Evolutionary conservation across 805 yeast species (phyloP).

Genomic region (Naumovozyma castellii): DNA sequence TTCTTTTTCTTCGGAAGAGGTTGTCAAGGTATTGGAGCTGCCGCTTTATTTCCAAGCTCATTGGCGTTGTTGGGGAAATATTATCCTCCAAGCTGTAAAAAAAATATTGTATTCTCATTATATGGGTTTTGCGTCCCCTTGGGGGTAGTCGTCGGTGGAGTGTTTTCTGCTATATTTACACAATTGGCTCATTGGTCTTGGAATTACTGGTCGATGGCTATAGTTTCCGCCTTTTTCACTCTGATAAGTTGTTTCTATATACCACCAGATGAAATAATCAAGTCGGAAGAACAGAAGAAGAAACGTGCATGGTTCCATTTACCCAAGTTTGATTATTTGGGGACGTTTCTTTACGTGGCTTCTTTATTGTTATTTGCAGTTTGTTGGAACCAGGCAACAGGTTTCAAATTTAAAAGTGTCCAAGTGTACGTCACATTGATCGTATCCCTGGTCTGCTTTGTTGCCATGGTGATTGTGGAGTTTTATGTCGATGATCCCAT

Average conservation of each 20-base stretch:
- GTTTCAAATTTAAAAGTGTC: conserved; percentile 47
- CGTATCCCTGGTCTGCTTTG: conserved; percentile 34
- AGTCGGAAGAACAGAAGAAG: background rate
- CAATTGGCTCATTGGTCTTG: conserved; percentile 51
- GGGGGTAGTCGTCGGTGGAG: conserved; percentile 49
- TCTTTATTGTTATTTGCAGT: conserved; percentile 51
- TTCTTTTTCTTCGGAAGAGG: conserved; percentile 38
- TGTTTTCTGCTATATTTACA: conserved; percentile 39
- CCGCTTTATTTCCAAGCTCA: conserved; percentile 48
- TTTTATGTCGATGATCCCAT: conserved; percentile 42
- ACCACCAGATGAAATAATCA: conserved; percentile 22
- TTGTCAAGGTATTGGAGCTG: conserved; percentile 57
- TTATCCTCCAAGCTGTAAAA: conserved; percentile 28
- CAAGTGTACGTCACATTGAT: conserved; percentile 45
- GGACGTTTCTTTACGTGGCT: conserved; percentile 41
- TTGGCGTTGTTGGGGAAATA: conserved; percentile 42
- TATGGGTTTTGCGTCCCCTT: conserved; percentile 56
- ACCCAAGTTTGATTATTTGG: conserved; percentile 31
- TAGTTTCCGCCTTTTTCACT: conserved; percentile 31
- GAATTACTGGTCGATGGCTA: conserved; percentile 43
- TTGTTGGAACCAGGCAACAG: conserved; percentile 60
- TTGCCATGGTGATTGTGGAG: conserved; percentile 27
- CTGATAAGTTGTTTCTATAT: conserved; percentile 31
- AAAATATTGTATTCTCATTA: conserved; percentile 45
- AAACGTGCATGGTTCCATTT: conserved; percentile 1